Percentiles rank a stretch among this genome's conserved stretches.
Evolutionary conservation across 371 early-diverging fungal species (phyloP).

Genomic region (Nematocida homosporus): DNA sequence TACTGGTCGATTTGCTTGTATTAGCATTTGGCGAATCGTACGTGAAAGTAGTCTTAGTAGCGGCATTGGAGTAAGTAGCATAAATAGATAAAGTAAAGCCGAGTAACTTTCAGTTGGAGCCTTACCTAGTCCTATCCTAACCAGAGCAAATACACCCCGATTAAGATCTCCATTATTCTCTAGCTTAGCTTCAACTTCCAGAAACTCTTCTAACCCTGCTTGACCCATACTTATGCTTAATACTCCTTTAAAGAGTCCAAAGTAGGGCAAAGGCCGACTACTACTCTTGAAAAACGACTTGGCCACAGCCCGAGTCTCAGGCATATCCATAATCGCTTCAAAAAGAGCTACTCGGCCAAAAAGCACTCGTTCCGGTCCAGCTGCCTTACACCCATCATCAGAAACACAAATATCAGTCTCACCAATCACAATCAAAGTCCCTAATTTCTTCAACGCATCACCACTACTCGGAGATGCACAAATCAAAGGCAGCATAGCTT

Average conservation of each 20-base stretch:
- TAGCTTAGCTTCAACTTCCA: background rate
- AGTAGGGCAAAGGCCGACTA: background rate
- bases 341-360: constrained; percentile 10
- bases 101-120: constrained; percentile 3
- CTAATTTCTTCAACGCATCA: background rate
- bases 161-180: constrained; percentile 26
- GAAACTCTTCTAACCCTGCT: background rate
- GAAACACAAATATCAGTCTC: constrained; percentile 46
- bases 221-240: background rate
- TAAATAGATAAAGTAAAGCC: constrained; percentile 25
- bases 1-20: constrained; percentile 27
- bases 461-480: background rate
- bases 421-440: constrained; percentile 27
- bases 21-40: constrained; percentile 14
- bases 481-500: constrained; percentile 1
- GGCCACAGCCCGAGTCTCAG: too few relatives aligned
- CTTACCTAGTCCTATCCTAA: background rate
- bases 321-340: background rate
- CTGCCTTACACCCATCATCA: constrained; percentile 50
- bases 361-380: constrained; percentile 33
- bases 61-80: background rate
- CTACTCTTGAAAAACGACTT: background rate
- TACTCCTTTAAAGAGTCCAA: constrained; percentile 9
- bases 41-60: constrained; percentile 5
- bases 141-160: constrained; percentile 14